Evolutionary conservation across 2,329 filamentous ascomycete genomes (phyloP), one percentile per base, ranked within the genome.

Genomic region (Colletotrichum sp.): DNA sequence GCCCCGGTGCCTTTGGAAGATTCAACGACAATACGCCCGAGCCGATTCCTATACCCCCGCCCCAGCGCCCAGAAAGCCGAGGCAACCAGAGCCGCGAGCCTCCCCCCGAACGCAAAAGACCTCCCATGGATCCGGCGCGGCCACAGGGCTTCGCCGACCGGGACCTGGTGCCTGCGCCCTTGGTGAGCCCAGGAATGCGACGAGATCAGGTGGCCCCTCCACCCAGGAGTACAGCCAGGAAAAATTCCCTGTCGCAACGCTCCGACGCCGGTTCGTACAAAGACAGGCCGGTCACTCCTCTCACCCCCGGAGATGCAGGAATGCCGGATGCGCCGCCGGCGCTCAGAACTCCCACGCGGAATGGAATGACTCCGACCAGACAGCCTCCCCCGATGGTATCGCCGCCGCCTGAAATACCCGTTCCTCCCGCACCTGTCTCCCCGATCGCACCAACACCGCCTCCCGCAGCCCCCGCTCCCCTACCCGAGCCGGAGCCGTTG

Each of bases 81-180:
- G 43, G 43, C 43, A 52, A 52, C 43, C 43, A 52, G 43, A 52
- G 43, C 43, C 43, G 43, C 4, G 88, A 89, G 27, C 87, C 86
- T 39, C 88, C 91, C 2, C 93, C 93, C 0, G 92, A 94, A 78
- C 87, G 93, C 76, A 92, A 89, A 81, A 86, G 93, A 65, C 93
- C 93, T 3, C 91, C 92, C 1, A 93, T 94, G 91, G 90, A 93
- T 75, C 88, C 90, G 9, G 83, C 89, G 8, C 86, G 90, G 36
- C 89, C 90, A 9, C 86, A 88, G 66, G 88, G 84, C 62, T 77
- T 80, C 55, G 81, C 81, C 16, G 88, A 92, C 77, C 87, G 87
- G 64, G 88, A 90, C 68, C 82, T 92, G 43, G 90, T 92, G 4
- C 91, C 91, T 8, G 90, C 89, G 5, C 91, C 91, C 7, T 80